These are phyloP conservation scores for Geranium brycei DNA, from an alignment of 345 rosid genomes.

Conservation along the genomic window DNA sequence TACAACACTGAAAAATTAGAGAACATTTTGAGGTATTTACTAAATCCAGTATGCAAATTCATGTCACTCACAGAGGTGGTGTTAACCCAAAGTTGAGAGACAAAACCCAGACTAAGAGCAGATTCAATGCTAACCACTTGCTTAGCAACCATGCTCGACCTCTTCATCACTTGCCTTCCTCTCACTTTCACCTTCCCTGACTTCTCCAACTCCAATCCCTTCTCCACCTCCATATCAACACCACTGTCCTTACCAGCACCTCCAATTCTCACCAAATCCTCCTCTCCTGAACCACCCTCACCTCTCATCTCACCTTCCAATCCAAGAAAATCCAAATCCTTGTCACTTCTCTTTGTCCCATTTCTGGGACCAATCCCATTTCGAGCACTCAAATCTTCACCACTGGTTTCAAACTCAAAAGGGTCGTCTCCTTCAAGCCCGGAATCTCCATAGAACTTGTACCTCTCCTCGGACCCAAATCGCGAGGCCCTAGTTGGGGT, in stretches of 20 bases:
- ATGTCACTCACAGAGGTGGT: slow-evolving; percentile 37
- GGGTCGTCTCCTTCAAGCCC: slow-evolving; percentile 4
- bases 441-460: neutral
- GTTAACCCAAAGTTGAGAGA: slow-evolving; percentile 84
- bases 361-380: neutral
- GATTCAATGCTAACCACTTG: slow-evolving; percentile 67
- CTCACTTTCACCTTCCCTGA: slow-evolving; percentile 10
- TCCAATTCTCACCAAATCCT: slow-evolving; percentile 15
- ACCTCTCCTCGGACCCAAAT: slow-evolving; percentile 23
- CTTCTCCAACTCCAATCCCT: neutral
- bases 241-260: slow-evolving; percentile 4
- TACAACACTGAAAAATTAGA: neutral
- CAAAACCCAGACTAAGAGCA: slow-evolving; percentile 64
- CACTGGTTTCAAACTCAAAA: slow-evolving; percentile 12
- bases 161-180: slow-evolving; percentile 35
- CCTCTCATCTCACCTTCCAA: slow-evolving; percentile 9
- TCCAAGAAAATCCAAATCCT: slow-evolving; percentile 14
- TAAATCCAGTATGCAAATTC: neutral
- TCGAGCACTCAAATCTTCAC: slow-evolving; percentile 7
- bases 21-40: neutral
- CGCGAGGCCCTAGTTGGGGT: slow-evolving; percentile 14
- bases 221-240: slow-evolving; percentile 8
- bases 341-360: slow-evolving; percentile 5
- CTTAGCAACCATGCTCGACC: slow-evolving; percentile 69
- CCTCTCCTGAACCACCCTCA: slow-evolving; percentile 6